Evolutionary conservation across 352 stramenopile species (phyloP), one percentile per base, ranked within the genome.

Genomic region (Phytophthora uliginosa): DNA sequence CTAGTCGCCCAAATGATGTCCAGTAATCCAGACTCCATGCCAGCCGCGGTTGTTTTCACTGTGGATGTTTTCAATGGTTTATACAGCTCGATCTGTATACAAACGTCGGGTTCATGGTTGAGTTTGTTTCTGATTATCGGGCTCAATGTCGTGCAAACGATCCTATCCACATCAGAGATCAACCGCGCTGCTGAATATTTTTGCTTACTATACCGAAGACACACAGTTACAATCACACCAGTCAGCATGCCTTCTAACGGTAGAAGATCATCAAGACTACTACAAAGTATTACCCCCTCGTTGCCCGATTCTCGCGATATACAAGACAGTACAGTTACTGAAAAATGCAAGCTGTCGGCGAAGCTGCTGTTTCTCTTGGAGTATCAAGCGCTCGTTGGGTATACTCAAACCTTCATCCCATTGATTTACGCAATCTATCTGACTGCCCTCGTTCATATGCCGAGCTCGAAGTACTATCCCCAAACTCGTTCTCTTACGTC

Each of bases 31-130:
- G 40, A 40, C 7, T 38, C 38, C 15, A 70, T 70, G 9, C 53
- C 63, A 10, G 42, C 31, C 5, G 52, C 63, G 4, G 59, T 65
- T 9, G 59, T 33, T 20, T 65, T 65, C 31, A 51, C 62, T 26
- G 53, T 63, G 9, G 63, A 70, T 56, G 45, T 59, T 7, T 63
- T 70, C 22, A 70, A 64, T 17, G 54, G 63, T 10, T 52, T 70
- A 18, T 70, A 59, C n/a, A 50, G 42, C 13, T 63, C 63, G 4
- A 70, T 64, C 13, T 70, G 63, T 50, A 48, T 64, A 12, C 63
- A 68, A 57, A 24, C 51, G 6, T 54, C 61, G n/a, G 17, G 36
- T 3, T 68, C 61, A 2, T 68, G 61, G 61, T 50, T 18, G 36
- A 55, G 36, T 31, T 59, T 40, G 20, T 18, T 42, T 22, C 7